These are phyloP conservation scores for Pythium utonaiense DNA, from an alignment of 352 stramenopile species.

Conservation along the genomic window DNA sequence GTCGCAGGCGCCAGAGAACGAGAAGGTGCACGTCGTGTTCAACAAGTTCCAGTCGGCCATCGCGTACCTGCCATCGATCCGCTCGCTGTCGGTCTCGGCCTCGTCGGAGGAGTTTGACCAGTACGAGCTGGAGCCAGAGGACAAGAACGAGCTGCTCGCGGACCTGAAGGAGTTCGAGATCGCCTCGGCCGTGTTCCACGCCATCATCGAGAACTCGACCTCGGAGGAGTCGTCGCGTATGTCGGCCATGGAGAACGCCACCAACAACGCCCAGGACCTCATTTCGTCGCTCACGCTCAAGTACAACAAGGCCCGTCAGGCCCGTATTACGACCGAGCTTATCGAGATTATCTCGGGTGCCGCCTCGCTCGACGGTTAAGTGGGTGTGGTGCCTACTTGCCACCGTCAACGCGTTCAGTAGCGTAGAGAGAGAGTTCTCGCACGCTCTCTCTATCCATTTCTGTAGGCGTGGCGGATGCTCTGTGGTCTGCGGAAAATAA, in stretches of 20 bases:
- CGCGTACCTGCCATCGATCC: slow-evolving; percentile 92
- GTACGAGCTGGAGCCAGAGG: slow-evolving; percentile 98
- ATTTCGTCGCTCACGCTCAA: slow-evolving; percentile 92
- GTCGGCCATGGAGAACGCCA: slow-evolving; percentile 72
- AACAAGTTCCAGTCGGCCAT: slow-evolving; percentile 97
- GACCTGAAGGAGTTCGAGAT: slow-evolving; percentile 97
- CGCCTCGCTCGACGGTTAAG: slow-evolving; percentile 91
- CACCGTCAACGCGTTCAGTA: too few species aligned
- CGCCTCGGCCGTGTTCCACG: slow-evolving; percentile 91
- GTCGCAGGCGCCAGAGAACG: slow-evolving; percentile 76
- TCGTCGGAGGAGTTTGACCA: slow-evolving; percentile 73
- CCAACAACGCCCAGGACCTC: slow-evolving; percentile 93
- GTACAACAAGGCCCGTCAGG: slow-evolving; percentile 93
- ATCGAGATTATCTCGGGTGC: slow-evolving; percentile 99
- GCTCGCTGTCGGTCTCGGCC: slow-evolving; percentile 53
- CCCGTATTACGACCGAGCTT: slow-evolving; percentile 96
- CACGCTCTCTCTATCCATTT: too few species aligned
- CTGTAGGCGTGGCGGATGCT: background rate
- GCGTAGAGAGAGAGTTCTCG: too few species aligned
- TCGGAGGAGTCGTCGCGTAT: slow-evolving; percentile 98
- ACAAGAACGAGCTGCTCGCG: slow-evolving; percentile 94
- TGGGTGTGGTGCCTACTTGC: too few species aligned
- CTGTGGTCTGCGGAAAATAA: background rate
- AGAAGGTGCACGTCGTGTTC: slow-evolving; percentile 95
- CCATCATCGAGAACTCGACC: slow-evolving; percentile 96